Evolutionary conservation across 2,329 filamentous ascomycete species (phyloP).

Genomic region (Polychaeton citri): DNA sequence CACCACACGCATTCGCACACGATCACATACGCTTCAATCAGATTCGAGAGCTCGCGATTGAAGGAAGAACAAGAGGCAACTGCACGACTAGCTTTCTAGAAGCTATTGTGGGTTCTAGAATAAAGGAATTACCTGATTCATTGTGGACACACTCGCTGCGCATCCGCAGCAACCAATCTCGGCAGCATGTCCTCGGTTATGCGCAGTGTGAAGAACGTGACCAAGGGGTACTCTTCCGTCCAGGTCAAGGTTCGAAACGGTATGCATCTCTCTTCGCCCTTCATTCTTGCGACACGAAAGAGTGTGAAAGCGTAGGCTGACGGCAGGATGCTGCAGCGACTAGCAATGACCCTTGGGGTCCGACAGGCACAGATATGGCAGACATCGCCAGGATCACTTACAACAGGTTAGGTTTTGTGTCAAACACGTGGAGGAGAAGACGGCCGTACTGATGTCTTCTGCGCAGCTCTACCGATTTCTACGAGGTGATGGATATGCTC

Average conservation of each 20-base stretch:
- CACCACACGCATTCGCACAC: not conserved
- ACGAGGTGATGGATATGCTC: conserved; percentile 99
- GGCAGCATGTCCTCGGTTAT: conserved; percentile 82
- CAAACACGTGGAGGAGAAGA: not conserved
- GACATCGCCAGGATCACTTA: conserved; percentile 97
- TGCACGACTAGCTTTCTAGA: not conserved
- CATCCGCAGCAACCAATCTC: not conserved
- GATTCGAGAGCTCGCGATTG: too few species aligned
- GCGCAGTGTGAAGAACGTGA: conserved; percentile 96
- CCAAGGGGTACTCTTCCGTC: conserved; percentile 91
- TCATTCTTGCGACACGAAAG: conserved; percentile 16
- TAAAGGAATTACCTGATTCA: not conserved
- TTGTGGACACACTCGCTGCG: not conserved
- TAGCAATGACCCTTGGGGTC: conserved; percentile 97
- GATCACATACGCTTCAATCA: not conserved
- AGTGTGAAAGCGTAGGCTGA: conserved; percentile 6
- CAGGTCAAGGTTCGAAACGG: conserved; percentile 98
- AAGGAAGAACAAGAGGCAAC: not conserved
- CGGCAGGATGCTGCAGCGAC: conserved; percentile 56
- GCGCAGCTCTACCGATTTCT: conserved; percentile 81
- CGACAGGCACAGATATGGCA: conserved; percentile 94
- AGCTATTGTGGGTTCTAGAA: not conserved
- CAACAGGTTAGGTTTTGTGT: conserved; percentile 56
- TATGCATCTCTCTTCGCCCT: conserved; percentile 35
- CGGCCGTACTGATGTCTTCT: not conserved